A percentile compares a stretch with the other conserved stretches of the same genome.
phyloP scores from a whole-genome alignment of 208 protist genomes.

The Leishmania tarentolae region DNA sequence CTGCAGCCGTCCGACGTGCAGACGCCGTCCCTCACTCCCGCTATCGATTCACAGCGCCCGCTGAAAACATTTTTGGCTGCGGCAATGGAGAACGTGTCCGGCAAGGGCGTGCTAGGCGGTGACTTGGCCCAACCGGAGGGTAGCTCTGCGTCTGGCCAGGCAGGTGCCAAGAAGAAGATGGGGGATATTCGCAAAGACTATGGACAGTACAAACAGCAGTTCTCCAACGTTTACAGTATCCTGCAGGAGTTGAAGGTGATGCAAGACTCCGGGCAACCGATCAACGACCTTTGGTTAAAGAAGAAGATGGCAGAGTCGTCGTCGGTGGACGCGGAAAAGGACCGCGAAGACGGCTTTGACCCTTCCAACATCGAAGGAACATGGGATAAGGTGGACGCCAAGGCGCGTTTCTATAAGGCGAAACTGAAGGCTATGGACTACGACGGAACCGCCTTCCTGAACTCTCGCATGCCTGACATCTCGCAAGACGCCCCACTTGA shows the following conservation, averaged over 20 bases:
- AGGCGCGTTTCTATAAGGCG: constrained; percentile 87
- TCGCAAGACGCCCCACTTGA: constrained; percentile 79
- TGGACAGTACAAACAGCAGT: constrained; percentile 70
- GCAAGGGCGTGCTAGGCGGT: constrained; percentile 36
- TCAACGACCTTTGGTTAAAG: constrained; percentile 84
- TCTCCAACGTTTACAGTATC: constrained; percentile 75
- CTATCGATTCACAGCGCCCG: constrained; percentile 18
- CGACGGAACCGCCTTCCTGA: constrained; percentile 71
- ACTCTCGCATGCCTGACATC: constrained; percentile 72
- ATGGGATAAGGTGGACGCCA: constrained; percentile 81
- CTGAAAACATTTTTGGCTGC: constrained; percentile 27
- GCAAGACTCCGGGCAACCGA: constrained; percentile 66
- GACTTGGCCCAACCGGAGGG: constrained; percentile 28
- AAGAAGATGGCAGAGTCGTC: constrained; percentile 54
- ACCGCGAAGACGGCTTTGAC: constrained; percentile 73
- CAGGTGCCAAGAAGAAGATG: constrained; percentile 29
- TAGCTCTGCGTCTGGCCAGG: neutral
- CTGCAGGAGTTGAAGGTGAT: constrained; percentile 80
- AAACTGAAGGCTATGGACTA: constrained; percentile 90
- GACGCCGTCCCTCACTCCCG: constrained; percentile 1
- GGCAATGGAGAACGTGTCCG: constrained; percentile 11
- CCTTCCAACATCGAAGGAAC: constrained; percentile 73
- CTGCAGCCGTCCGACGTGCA: constrained; percentile 23
- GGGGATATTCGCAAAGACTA: constrained; percentile 56
- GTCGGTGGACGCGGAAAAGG: constrained; percentile 42